Percentiles rank a stretch among this genome's conserved stretches.
Conservation (phyloP, 345 rosid species). For the Eucalyptus tenuipes region DNA sequence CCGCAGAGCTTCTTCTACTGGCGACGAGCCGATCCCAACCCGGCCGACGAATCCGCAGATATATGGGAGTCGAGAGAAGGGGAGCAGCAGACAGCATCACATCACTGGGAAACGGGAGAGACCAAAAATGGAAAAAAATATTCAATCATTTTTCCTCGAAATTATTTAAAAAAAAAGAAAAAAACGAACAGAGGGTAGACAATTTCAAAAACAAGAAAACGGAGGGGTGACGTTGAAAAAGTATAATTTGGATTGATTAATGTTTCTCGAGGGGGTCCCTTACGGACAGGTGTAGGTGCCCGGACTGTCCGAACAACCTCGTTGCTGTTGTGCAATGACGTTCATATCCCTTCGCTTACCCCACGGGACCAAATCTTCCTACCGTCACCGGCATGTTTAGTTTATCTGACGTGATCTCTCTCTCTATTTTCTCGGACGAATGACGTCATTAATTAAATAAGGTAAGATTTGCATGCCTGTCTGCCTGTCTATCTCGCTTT, state of each 20-base stretch:
- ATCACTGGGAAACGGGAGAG: neutral
- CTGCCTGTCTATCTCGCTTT: neutral
- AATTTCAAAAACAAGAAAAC: neutral
- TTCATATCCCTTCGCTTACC: neutral
- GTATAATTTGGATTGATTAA: neutral
- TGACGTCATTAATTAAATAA: neutral
- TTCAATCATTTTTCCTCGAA: neutral
- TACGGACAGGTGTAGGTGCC: neutral
- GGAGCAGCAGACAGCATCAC: neutral
- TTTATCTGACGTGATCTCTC: neutral
- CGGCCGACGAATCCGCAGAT: neutral
- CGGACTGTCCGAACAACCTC: neutral
- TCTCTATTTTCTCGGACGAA: neutral
- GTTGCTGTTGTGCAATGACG: neutral
- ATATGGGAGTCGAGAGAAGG: neutral
- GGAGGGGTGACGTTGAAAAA: neutral
- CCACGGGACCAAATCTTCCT: neutral
- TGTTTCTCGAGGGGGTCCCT: neutral
- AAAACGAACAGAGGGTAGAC: neutral
- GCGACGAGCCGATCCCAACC: neutral
- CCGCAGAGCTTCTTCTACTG: neutral
- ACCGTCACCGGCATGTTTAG: neutral
- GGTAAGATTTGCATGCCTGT: neutral
- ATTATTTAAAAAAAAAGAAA: neutral
- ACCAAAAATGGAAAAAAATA: neutral